Evolutionary conservation across 2,329 filamentous ascomycete genomes (phyloP).

Genomic region (Decorospora gaudefroyi): DNA sequence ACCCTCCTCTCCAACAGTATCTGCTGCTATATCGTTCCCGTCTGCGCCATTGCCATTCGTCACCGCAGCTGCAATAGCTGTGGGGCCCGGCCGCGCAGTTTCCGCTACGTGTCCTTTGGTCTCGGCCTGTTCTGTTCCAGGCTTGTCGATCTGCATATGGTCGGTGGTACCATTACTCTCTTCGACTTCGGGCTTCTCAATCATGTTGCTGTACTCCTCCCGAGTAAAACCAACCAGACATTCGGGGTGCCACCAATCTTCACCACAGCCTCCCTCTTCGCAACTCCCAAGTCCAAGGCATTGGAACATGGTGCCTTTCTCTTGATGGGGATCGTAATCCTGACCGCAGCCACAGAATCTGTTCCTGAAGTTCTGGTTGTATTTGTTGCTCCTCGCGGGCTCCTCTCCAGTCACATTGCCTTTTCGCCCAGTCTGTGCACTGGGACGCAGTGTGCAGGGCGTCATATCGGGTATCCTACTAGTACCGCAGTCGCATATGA

Average conservation of each 20-base stretch:
- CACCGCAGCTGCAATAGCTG: slow-evolving; percentile 26
- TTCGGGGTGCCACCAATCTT: slow-evolving; percentile 97
- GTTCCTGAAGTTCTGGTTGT: slow-evolving; percentile 96
- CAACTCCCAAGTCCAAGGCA: slow-evolving; percentile 81
- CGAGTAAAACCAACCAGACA: slow-evolving; percentile 82
- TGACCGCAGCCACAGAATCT: slow-evolving; percentile 87
- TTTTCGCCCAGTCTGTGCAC: slow-evolving; percentile 73
- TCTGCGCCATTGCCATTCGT: slow-evolving; percentile 32
- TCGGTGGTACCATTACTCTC: slow-evolving; percentile 13
- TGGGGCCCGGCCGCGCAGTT: slow-evolving; percentile 16
- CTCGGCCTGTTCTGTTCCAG: slow-evolving; percentile 2
- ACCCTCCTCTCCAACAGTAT: slow-evolving; percentile 60
- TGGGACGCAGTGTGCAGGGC: slow-evolving; percentile 75
- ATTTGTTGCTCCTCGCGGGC: slow-evolving; percentile 74
- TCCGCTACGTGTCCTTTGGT: slow-evolving; percentile 15
- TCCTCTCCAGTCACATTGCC: slow-evolving; percentile 77
- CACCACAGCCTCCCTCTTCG: slow-evolving; percentile 86
- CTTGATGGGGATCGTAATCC: slow-evolving; percentile 83
- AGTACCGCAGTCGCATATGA: slow-evolving; percentile 95
- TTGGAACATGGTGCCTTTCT: slow-evolving; percentile 98
- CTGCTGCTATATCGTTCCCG: slow-evolving; percentile 46
- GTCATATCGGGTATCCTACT: slow-evolving; percentile 71
- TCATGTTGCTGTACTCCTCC: slow-evolving; percentile 65
- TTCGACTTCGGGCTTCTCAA: slow-evolving; percentile 31
- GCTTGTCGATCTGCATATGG: slow-evolving; percentile 17